Evolutionary conservation across 176 grass and related monocot species (phyloP).

Genomic region (Ensete ventricosum): DNA sequence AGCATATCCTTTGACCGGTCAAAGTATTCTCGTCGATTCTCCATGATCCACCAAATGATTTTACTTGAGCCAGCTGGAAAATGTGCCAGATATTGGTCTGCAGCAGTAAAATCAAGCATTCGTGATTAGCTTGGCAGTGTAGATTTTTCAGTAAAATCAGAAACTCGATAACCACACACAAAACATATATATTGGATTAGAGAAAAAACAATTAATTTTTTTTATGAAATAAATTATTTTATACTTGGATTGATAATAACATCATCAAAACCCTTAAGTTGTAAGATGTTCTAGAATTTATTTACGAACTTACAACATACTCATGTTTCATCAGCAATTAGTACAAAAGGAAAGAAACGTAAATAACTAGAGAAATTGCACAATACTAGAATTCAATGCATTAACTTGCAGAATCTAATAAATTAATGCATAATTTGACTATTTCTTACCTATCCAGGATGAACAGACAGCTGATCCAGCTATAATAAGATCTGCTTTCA

Average conservation of each 20-base stretch:
- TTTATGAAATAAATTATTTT: neutral
- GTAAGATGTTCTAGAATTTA: neutral
- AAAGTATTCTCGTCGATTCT: conserved; percentile 46
- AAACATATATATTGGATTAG: neutral
- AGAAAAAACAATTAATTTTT: neutral
- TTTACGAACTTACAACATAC: neutral
- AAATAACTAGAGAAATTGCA: neutral
- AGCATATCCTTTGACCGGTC: conserved; percentile 40
- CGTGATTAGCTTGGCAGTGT: neutral
- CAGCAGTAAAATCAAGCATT: neutral
- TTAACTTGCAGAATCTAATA: neutral
- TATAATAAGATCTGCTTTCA: conserved; percentile 41
- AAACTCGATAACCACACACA: neutral
- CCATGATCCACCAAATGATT: conserved; percentile 55
- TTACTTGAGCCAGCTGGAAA: conserved; percentile 25
- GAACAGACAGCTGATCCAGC: conserved; percentile 49
- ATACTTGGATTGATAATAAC: neutral
- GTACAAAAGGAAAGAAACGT: neutral
- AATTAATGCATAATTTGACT: neutral
- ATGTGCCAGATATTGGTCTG: conserved; percentile 40
- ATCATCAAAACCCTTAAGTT: neutral
- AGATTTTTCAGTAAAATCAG: neutral
- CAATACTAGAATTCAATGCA: neutral
- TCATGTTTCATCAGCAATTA: neutral
- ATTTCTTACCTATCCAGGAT: conserved; percentile 40